These are phyloP conservation scores for Pyrenophora seminiperda DNA, from an alignment of 2,329 filamentous ascomycete genomes.

Conservation along the genomic window DNA sequence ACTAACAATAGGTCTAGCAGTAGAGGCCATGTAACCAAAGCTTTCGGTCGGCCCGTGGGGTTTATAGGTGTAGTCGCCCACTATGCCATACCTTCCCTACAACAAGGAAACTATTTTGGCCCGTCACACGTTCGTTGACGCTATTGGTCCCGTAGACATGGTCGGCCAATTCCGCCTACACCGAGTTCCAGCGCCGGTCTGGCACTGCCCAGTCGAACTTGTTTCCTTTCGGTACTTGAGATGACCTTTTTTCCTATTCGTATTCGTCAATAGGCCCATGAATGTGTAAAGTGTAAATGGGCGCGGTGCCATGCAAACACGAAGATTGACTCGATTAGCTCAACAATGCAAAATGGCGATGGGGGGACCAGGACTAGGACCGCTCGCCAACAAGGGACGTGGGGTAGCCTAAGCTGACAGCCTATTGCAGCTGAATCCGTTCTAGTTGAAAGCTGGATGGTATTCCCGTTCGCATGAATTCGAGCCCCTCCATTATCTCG, in stretches of 20 bases:
- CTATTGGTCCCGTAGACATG: slow-evolving; percentile 12
- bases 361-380: neutral
- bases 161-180: slow-evolving; percentile 6
- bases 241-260: too few relatives aligned
- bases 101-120: neutral
- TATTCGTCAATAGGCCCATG: too few relatives aligned
- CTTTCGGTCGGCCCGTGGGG: too few relatives aligned
- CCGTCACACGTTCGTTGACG: slow-evolving; percentile 7
- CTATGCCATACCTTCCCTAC: neutral
- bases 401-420: too few relatives aligned
- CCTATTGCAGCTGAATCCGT: neutral
- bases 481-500: neutral
- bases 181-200: slow-evolving; percentile 3
- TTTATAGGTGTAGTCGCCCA: too few relatives aligned
- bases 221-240: neutral
- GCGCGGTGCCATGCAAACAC: slow-evolving; percentile 3
- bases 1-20: slow-evolving; percentile 4
- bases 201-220: neutral
- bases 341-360: slow-evolving; percentile 3
- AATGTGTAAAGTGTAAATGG: too few relatives aligned
- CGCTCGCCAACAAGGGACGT: neutral
- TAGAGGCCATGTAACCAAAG: too few relatives aligned
- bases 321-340: slow-evolving; percentile 11
- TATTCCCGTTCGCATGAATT: slow-evolving; percentile 1
- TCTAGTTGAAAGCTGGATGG: neutral